Base-by-base conservation (phyloP, 441 rosid species). In the Macaranga tanarius region DNA sequence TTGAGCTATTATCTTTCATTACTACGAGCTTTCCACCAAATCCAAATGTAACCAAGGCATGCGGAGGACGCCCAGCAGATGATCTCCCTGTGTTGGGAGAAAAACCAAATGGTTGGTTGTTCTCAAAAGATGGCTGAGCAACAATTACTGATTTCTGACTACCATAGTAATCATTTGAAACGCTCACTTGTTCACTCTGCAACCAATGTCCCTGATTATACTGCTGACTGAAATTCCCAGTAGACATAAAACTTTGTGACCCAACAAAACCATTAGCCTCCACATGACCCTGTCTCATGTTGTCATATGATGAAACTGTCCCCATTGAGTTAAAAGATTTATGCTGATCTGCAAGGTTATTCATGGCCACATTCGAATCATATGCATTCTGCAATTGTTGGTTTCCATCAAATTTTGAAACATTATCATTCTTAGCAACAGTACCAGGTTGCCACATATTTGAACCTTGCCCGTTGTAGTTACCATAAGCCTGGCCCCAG, bases 41-140 rank as follows among this genome's bases (percentile, higher is more conserved):
- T 52, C 98, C 99, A 84, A 96, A 93, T 70, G 84, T 79, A 78
- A 92, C 91, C 79, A 93, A 83, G 25, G 96, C 91, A 86, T 93
- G 97, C 50, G 97, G 86, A 74, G 98, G 99, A 76, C 99, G 98
- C 56, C 97, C 96, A 79, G 91, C 97, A 72, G 98, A 82, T 64
- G 97, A 89, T 83, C 89, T 87, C 72, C 87, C 93, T 0, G 65
- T 42, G 77, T 66, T 76, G 57, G 87, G 80, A 66, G 86, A 83
- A 85, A 77, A 82, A 73, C 89, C 80, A 85, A 86, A 86, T 77
- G 80, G 87, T 78, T 85, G 86, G 76, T 75, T 82, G 70, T 79
- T 77, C 79, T 83, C 90, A 82, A 82, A 77, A 13, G 90, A 73
- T 70, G 88, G 88, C 65, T 80, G 91, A 51, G 80, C 10, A 73